Evolutionary conservation across 2,329 filamentous ascomycete genomes (phyloP), one percentile per base, ranked within the genome.

Genomic region (Fusarium concolor): DNA sequence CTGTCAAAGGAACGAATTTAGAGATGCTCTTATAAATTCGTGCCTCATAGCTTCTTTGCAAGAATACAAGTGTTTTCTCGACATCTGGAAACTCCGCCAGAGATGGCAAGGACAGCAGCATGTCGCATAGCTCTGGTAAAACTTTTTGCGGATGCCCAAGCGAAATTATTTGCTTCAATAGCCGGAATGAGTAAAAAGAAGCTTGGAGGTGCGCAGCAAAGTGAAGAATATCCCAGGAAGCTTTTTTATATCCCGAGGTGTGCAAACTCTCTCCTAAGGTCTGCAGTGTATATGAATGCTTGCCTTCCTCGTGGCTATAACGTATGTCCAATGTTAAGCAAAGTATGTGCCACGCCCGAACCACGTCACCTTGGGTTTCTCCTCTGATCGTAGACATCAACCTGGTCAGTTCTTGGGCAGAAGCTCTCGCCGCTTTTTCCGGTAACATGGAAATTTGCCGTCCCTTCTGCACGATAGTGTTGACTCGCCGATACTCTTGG

Each of bases 191-290:
- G 72, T 91, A 92, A 8, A 87, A 76, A 1, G 84, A 81, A 6
- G 86, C 86, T 54, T 90, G 86, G 0, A 88, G 76, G 65, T 90
- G 87, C 1, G 89, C 88, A 10, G 83, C 75, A 46, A 90, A 81
- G 70, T 93, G 90, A 42, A 91, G 77, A 18, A 85, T 79, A 11
- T 84, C 80, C 90, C 90, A 92, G 2, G 68, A 76, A 46, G 71
- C 26, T 43, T 60, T 54, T 10, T 47, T 54, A 3, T 46, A 49
- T 8, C 39, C 29, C 12, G 49, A 18, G 9, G 35, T 20, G 17
- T 55, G 31, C 8, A 50, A 43, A 17, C 42, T 53, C 12, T 56
- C 47, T 47, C 74, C 68, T 14, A 79, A 57, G 14, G 65, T 70
- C 26, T 65, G 56, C 18, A 76, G 56, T 12, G 43, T 45, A 22